These are phyloP conservation scores for Picea glauca DNA, from an alignment of 75 land plant species.

Conservation along the genomic window DNA sequence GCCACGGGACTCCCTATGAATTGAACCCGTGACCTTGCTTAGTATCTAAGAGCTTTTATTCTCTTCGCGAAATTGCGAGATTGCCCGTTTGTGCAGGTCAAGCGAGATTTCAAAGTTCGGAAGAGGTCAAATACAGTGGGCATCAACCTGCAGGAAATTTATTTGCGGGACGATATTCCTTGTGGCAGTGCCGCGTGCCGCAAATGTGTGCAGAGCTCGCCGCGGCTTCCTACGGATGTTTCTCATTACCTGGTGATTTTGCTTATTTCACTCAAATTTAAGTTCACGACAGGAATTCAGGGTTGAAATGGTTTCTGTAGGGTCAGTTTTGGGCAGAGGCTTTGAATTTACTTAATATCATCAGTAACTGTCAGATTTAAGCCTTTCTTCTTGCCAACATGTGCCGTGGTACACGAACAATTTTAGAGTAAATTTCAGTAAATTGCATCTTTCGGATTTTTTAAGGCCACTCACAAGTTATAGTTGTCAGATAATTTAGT, in stretches of 20 bases:
- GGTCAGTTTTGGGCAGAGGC: neutral
- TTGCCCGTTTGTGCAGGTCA: neutral
- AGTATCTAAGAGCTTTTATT: too few relatives aligned
- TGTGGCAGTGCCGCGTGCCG: conserved; percentile 20
- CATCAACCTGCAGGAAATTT: conserved; percentile 15
- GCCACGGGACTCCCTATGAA: too few relatives aligned
- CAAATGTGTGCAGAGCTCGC: conserved; percentile 5
- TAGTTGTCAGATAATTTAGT: too few relatives aligned
- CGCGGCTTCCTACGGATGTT: conserved; percentile 12
- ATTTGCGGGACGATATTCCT: conserved; percentile 20
- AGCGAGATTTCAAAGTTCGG: conserved; percentile 17
- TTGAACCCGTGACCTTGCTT: too few relatives aligned
- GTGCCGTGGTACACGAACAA: too few relatives aligned
- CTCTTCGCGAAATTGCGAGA: too few relatives aligned
- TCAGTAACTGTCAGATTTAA: too few relatives aligned
- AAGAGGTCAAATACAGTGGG: conserved; percentile 6
- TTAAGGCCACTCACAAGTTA: too few relatives aligned
- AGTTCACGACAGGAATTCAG: neutral
- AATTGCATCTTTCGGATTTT: too few relatives aligned
- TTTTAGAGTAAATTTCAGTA: too few relatives aligned
- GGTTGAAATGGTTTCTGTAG: neutral
- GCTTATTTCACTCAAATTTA: neutral
- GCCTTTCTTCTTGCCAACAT: too few relatives aligned
- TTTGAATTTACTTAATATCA: neutral
- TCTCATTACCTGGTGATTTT: conserved; percentile 21